phyloP scores from a whole-genome alignment of 345 rosid species.

The Anastatica hierochuntica region DNA sequence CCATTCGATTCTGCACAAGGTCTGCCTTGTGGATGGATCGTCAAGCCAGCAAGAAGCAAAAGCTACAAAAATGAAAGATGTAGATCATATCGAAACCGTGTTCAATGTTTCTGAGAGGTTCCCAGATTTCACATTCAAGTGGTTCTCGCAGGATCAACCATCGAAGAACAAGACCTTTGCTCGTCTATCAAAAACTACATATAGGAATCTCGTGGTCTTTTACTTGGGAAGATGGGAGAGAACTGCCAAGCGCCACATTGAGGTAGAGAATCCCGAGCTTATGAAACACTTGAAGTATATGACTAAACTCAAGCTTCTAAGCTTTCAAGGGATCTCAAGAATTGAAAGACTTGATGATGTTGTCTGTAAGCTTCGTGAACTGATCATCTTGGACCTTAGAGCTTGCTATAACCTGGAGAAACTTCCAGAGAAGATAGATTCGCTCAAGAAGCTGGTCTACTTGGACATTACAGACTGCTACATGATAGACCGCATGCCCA shows the following conservation, averaged over 20 bases:
- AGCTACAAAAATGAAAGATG: background rate
- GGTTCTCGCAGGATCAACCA: slow-evolving; percentile 23
- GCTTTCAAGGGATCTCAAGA: slow-evolving; percentile 53
- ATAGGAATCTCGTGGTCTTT: slow-evolving; percentile 21
- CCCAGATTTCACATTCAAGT: slow-evolving; percentile 31
- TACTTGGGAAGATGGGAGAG: slow-evolving; percentile 42
- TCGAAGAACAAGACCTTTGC: background rate
- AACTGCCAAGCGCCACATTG: slow-evolving; percentile 31
- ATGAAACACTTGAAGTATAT: slow-evolving; percentile 22
- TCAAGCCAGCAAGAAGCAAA: slow-evolving; percentile 12
- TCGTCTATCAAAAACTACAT: background rate
- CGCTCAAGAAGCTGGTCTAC: slow-evolving; percentile 34
- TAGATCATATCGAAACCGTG: slow-evolving; percentile 17
- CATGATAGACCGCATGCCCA: slow-evolving; percentile 42
- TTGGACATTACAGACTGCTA: slow-evolving; percentile 49
- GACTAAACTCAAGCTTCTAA: slow-evolving; percentile 29
- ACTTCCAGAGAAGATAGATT: slow-evolving; percentile 36
- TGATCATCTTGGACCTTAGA: slow-evolving; percentile 47
- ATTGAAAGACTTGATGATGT: slow-evolving; percentile 27
- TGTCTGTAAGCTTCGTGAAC: slow-evolving; percentile 20
- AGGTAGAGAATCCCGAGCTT: slow-evolving; percentile 27
- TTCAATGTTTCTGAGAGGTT: slow-evolving; percentile 41
- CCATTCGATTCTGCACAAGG: slow-evolving; percentile 8
- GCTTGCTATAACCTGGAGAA: slow-evolving; percentile 42
- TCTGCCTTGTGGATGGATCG: slow-evolving; percentile 33